Base-by-base conservation (phyloP, 768 basidiomycete species). In the Lactarius sanguifluus region DNA sequence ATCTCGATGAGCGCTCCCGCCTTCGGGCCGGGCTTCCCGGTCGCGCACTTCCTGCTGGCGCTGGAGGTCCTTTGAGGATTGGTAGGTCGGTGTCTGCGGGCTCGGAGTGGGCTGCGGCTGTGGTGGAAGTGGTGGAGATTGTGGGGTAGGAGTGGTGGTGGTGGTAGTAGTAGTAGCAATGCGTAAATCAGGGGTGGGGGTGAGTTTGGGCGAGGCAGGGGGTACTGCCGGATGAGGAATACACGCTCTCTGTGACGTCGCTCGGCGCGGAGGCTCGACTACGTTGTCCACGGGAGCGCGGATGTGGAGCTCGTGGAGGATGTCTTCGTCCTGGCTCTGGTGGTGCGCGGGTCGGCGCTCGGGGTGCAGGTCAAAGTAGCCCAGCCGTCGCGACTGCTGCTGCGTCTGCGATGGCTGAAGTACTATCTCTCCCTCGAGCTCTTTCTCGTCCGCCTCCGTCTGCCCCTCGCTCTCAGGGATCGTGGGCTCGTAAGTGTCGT, bases 1-100 rank as follows among this genome's bases (percentile, higher is more conserved):
- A 94, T 90, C 75, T 92, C 90, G 70, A 93, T 94, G 59, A 94
- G 80, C 1, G 87, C 84, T 4, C 89, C 86, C 1, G 91, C 91
- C 77, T 87, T 78, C 86, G 86, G 16, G 78, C 65, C 20, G 71
- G 60, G 57, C 74, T 59, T 47, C 72, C 76, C 65, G 54, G 3
- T 69, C 64, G 5, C 66, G 59, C 38, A 61, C 67, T 13, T 66
- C 65, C 56, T 66, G 59, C 3, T 65, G 64, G 4, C 64, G 59
- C 15, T 61, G 54, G 9, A 65, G 15, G n/a, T 66, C 65, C 20
- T 56, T 55, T 3, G 43, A 28, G 12, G 65, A 40, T 3, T 36
- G 36, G 36, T 36, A 36, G 2, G n/a, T 23, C n/a, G 47, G 47
- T 5, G n/a, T 38, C 16, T 47, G 60, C 9, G 55, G 36, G n/a